These are phyloP conservation scores for Zygosaccharomyces kombuchaensis DNA, from an alignment of 805 yeast genomes.

Conservation along the genomic window DNA sequence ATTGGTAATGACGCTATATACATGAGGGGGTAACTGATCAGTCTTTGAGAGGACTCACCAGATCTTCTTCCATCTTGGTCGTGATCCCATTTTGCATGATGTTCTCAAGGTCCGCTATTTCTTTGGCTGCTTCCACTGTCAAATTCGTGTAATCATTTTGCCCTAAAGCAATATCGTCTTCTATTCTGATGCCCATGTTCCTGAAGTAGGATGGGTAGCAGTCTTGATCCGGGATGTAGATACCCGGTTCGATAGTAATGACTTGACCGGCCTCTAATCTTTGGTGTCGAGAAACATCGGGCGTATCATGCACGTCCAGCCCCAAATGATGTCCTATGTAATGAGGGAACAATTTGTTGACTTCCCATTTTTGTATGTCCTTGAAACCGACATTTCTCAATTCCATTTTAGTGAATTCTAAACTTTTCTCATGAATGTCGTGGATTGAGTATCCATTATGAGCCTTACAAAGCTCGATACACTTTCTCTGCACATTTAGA, in stretches of 20 bases:
- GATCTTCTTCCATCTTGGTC: conserved; percentile 44
- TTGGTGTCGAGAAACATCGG: conserved; percentile 53
- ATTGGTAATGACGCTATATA: conserved; percentile 2
- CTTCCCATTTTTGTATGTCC: conserved; percentile 47
- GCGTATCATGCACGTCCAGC: conserved; percentile 82
- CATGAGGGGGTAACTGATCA: not conserved
- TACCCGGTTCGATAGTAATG: conserved; percentile 92
- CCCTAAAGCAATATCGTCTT: conserved; percentile 87
- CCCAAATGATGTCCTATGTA: conserved; percentile 96
- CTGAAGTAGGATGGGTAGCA: conserved; percentile 75
- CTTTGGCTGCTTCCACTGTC: conserved; percentile 83
- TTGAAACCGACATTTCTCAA: conserved; percentile 69
- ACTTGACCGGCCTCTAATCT: conserved; percentile 68
- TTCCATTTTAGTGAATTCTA: conserved; percentile 54
- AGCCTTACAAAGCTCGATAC: conserved; percentile 67
- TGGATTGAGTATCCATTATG: conserved; percentile 51
- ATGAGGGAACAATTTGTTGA: conserved; percentile 73
- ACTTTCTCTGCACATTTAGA: conserved; percentile 70
- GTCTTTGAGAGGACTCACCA: conserved; percentile 30
- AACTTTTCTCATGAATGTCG: conserved; percentile 71
- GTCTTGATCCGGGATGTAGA: conserved; percentile 71
- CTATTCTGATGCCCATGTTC: conserved; percentile 90
- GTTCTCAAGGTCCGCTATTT: conserved; percentile 72
- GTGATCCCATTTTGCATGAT: conserved; percentile 59
- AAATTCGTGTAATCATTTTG: conserved; percentile 51